Conservation (phyloP, 352 stramenopile genomes). For the Saprolegnia diclina region DNA sequence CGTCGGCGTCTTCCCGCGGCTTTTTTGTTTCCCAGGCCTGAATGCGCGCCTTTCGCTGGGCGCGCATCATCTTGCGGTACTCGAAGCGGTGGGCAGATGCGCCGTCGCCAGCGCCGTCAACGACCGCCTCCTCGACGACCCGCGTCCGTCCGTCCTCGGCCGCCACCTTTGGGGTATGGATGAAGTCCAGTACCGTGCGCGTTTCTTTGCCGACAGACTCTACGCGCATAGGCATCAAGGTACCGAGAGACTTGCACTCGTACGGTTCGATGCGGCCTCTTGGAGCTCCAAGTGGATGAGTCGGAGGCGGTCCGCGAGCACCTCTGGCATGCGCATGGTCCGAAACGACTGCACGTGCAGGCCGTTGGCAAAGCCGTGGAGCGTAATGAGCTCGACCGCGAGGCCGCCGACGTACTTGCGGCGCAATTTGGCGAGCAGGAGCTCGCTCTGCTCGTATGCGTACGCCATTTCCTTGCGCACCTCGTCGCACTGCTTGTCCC, state of each 20-base stretch:
- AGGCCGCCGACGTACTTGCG: constrained; percentile 65
- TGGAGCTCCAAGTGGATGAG: constrained; percentile 47
- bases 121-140: background rate
- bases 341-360: constrained; percentile 71
- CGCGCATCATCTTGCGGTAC: constrained; percentile 67
- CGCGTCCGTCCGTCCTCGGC: background rate
- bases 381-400: constrained; percentile 67
- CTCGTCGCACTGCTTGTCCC: constrained; percentile 82
- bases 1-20: constrained; percentile 85
- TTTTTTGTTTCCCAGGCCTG: constrained; percentile 60
- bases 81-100: constrained; percentile 68
- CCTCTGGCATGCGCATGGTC: constrained; percentile 67
- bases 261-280: constrained; percentile 1
- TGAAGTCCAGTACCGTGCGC: constrained; percentile 62
- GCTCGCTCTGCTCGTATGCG: constrained; percentile 65
- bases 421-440: constrained; percentile 81
- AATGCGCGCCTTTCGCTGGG: constrained; percentile 59
- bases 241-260: background rate
- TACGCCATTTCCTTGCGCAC: constrained; percentile 81
- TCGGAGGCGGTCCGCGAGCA: constrained; percentile 56
- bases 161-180: constrained; percentile 29
- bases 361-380: constrained; percentile 58
- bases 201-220: constrained; percentile 4
- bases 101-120: background rate
- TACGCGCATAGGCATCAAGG: background rate